A percentile compares a stretch with the other conserved stretches of the same genome.
Conservation (phyloP, 2,329 filamentous ascomycete species). For the Magnaporthales sp. region DNA sequence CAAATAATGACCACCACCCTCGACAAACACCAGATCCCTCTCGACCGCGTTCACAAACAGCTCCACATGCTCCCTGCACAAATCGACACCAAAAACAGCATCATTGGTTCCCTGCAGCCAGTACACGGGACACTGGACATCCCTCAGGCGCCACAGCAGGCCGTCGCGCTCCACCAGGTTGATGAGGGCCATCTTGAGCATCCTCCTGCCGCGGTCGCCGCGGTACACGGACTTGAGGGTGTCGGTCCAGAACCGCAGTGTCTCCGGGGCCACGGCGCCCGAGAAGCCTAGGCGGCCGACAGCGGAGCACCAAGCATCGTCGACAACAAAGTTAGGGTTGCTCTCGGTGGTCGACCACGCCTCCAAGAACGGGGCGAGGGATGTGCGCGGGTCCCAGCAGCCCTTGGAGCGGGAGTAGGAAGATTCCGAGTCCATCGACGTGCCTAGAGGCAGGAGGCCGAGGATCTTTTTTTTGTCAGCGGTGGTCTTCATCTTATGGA, state of each 20-base stretch:
- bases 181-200: constrained; percentile 34
- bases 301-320: constrained; percentile 35
- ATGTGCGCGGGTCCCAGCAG: constrained; percentile 37
- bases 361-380: constrained; percentile 31
- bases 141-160: constrained; percentile 32
- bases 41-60: constrained; percentile 37
- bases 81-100: constrained; percentile 27
- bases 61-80: constrained; percentile 39
- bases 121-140: constrained; percentile 41
- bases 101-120: constrained; percentile 45
- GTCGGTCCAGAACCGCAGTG: constrained; percentile 33
- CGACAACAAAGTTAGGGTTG: constrained; percentile 33
- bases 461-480: constrained; percentile 24
- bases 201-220: constrained; percentile 40
- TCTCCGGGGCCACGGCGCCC: constrained; percentile 24
- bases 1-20: constrained; percentile 39
- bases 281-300: constrained; percentile 37
- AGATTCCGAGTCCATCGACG: constrained; percentile 42
- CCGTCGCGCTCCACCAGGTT: constrained; percentile 38
- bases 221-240: constrained; percentile 36
- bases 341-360: constrained; percentile 24
- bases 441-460: constrained; percentile 35
- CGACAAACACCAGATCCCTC: constrained; percentile 31
- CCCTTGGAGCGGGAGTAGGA: constrained; percentile 30
- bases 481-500: neutral